A percentile compares a stretch with the other conserved stretches of the same genome.
These are phyloP conservation scores for Theobroma cacao DNA, from an alignment of 345 rosid genomes.

Conservation along the genomic window DNA sequence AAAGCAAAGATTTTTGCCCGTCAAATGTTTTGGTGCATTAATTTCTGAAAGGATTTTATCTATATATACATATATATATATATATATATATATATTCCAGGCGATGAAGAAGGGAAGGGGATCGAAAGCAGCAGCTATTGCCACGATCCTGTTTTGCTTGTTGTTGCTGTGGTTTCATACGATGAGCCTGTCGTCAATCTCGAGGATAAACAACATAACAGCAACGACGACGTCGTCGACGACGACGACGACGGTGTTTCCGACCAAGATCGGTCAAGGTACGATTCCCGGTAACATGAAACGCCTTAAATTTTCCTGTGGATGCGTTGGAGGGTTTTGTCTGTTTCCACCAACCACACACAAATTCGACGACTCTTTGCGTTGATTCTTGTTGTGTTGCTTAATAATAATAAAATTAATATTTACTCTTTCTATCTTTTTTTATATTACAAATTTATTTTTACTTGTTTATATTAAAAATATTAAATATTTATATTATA, in stretches of 20 bases:
- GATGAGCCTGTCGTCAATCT: constrained; percentile 3
- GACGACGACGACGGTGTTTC: neutral
- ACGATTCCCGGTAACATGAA: neutral
- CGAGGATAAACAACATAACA: constrained; percentile 9
- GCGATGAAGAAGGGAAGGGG: constrained; percentile 3
- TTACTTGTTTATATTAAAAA: too few relatives aligned
- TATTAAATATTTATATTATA: too few relatives aligned
- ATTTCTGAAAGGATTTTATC: neutral
- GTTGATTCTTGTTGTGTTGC: neutral
- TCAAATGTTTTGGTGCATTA: neutral
- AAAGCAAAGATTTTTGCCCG: too few relatives aligned
- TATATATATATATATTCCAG: too few relatives aligned
- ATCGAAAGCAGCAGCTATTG: constrained; percentile 1
- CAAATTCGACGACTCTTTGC: neutral
- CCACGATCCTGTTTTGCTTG: neutral
- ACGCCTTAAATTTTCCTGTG: too few relatives aligned
- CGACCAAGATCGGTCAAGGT: neutral
- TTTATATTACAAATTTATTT: too few relatives aligned
- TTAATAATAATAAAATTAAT: neutral
- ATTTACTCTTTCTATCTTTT: too few relatives aligned
- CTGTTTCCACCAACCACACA: neutral
- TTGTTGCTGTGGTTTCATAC: constrained; percentile 1
- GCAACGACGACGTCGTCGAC: neutral
- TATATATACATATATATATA: too few relatives aligned
- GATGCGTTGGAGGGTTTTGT: constrained; percentile 6